These are phyloP conservation scores for Blastobotrys proliferans DNA, from an alignment of 1,139 yeast species.

Conservation along the genomic window DNA sequence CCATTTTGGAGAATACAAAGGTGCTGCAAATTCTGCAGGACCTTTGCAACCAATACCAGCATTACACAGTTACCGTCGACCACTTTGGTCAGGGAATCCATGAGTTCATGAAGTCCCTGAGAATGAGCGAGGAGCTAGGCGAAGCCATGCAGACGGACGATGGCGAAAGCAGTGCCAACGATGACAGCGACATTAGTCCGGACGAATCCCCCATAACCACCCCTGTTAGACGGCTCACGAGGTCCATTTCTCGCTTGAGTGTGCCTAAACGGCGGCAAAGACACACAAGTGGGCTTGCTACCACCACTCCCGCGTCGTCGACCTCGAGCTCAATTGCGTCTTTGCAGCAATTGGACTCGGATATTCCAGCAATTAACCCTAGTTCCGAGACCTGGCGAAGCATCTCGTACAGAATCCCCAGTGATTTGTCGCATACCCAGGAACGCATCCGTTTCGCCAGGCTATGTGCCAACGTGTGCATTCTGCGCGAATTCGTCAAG, in stretches of 20 bases:
- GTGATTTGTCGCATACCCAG: background rate
- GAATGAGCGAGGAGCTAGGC: constrained; percentile 11
- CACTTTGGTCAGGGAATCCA: constrained; percentile 15
- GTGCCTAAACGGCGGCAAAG: constrained; percentile 1
- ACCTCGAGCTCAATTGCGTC: background rate
- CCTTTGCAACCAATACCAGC: constrained; percentile 17
- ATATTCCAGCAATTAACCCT: constrained; percentile 5
- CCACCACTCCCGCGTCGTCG: background rate
- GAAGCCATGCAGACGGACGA: constrained; percentile 7
- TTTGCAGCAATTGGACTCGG: background rate
- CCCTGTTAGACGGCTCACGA: constrained; percentile 5
- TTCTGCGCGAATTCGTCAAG: constrained; percentile 28
- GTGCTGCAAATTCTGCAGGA: constrained; percentile 16
- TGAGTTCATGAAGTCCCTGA: constrained; percentile 21
- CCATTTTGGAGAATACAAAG: constrained; percentile 11
- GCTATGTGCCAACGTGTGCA: constrained; percentile 24
- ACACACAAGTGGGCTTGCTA: background rate
- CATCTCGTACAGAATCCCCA: constrained; percentile 2
- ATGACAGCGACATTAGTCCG: background rate
- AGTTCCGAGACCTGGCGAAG: constrained; percentile 5
- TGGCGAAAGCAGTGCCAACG: background rate
- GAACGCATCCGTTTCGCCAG: constrained; percentile 16
- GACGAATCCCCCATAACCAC: background rate
- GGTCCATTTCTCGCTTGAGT: constrained; percentile 9
- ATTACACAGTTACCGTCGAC: constrained; percentile 17